A percentile compares a stretch with the other conserved stretches of the same genome.
phyloP scores from a whole-genome alignment of 306 rosid genomes.

The Casuarina glauca region DNA sequence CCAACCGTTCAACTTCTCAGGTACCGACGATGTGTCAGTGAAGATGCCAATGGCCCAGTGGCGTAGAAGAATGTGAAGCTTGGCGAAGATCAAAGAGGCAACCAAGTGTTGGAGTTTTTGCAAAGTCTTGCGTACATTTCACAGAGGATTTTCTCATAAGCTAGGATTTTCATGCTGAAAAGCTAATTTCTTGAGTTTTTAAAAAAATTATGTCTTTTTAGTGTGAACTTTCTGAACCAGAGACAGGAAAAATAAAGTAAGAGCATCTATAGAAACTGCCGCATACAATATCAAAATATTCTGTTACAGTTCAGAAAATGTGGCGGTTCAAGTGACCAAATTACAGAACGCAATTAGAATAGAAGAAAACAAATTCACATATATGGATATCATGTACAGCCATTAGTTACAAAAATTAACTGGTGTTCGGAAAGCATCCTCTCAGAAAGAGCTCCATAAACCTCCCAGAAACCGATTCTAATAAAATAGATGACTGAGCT shows the following conservation, averaged over 20 bases:
- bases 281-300: constrained; percentile 44
- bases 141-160: too few relatives aligned
- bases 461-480: constrained; percentile 42
- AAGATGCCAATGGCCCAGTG: too few relatives aligned
- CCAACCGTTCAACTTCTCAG: too few relatives aligned
- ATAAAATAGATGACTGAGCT: constrained; percentile 27
- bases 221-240: too few relatives aligned
- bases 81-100: too few relatives aligned
- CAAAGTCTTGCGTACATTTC: too few relatives aligned
- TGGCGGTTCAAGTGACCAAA: constrained; percentile 41
- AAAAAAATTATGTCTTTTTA: too few relatives aligned
- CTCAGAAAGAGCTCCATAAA: constrained; percentile 39
- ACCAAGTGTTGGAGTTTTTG: too few relatives aligned
- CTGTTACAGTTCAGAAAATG: constrained; percentile 41
- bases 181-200: too few relatives aligned
- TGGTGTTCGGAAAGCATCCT: constrained; percentile 30
- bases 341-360: constrained; percentile 35
- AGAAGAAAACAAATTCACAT: constrained; percentile 43
- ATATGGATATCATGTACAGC: constrained; percentile 80
- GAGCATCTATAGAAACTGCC: constrained; percentile 26
- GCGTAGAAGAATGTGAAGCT: too few relatives aligned
- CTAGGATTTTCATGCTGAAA: too few relatives aligned
- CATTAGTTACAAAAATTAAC: constrained; percentile 64
- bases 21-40: too few relatives aligned
- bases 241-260: constrained; percentile 13